Percentiles rank a stretch among this genome's conserved stretches.
phyloP scores from a whole-genome alignment of 139 green algal species.

The Chlorella sp. region DNA sequence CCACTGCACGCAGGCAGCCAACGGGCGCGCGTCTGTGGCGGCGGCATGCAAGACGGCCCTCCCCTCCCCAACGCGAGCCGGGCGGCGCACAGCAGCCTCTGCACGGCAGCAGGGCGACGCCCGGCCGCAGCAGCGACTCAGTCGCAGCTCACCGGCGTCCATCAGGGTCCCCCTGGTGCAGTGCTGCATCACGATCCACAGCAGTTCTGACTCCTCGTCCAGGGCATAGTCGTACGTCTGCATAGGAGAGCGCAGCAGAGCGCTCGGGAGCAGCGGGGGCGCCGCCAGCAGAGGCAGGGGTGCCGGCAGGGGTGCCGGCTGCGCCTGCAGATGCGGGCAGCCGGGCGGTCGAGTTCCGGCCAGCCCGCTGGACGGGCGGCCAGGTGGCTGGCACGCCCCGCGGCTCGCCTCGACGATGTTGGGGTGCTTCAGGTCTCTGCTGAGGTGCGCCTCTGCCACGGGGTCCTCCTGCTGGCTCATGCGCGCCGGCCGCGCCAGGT shows the following conservation, averaged over 20 bases:
- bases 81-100: background rate
- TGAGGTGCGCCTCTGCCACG: constrained; percentile 18
- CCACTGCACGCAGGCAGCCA: constrained; percentile 1
- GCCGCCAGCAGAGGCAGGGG: background rate
- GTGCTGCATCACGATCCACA: constrained; percentile 38
- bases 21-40: background rate
- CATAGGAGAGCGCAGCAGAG: background rate
- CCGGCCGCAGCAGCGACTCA: no score
- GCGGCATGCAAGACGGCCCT: background rate
- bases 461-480: background rate
- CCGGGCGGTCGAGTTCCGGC: no score
- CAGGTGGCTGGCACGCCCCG: no score
- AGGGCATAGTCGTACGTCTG: constrained; percentile 21
- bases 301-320: no score
- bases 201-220: background rate
- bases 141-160: constrained; percentile 13
- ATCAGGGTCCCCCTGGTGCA: constrained; percentile 30
- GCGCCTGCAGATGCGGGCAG: no score
- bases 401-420: constrained; percentile 22
- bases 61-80: background rate
- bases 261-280: background rate
- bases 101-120: no score
- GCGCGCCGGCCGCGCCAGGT: no score
- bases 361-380: no score
- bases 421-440: constrained; percentile 11